Base-by-base conservation (phyloP, 2,329 filamentous ascomycete species). In the Paraconiothyrium sp. region DNA sequence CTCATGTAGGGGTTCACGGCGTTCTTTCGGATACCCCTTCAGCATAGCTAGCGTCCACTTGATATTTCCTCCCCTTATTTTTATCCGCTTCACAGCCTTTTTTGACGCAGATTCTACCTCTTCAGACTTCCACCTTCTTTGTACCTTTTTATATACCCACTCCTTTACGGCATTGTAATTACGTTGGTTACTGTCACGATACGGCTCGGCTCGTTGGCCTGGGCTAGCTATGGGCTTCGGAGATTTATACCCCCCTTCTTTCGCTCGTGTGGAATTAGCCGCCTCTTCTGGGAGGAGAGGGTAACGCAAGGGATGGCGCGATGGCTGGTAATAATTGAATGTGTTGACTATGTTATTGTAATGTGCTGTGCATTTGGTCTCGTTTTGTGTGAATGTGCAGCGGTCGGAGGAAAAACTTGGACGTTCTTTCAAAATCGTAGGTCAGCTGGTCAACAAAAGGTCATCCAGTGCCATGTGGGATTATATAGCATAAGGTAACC, bases 121-220 rank as follows among this genome's bases (percentile, higher is more conserved):
- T 54, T 54, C 50, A 30, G 27, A 4, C 20, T 13, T 30, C n/a
- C 20, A 22, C 50, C 9, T 54, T 54, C 52, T 44, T 41, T 55
- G 39, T 35, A 55, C 39, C 34, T 37, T 16, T 60, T 60, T 22
- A 39, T 50, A 43, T 43, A 43, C 47, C 46, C 56, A 41, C 24
- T 48, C 43, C 32, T 43, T 43, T 58, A 49, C 46, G 24, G 30
- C 56, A 20, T 58, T 51, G 50, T 51, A 50, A 54, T 59, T 34
- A 34, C 27, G 4, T 55, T 46, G 10, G 24, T 4, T 41, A 16
- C 8, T n/a, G 39, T 46, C 39, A 55, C 39, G 27, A 46, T 22
- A 34, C 20, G 52, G 52, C 52, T 44, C 20, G 52, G 52, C 52
- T 44, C 11, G 39, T 34, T n/a, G 8, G 39, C 39, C 35, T 55